Evolutionary conservation across 768 basidiomycete species (phyloP).

Genomic region (Porphyrellus cyaneotinctus): DNA sequence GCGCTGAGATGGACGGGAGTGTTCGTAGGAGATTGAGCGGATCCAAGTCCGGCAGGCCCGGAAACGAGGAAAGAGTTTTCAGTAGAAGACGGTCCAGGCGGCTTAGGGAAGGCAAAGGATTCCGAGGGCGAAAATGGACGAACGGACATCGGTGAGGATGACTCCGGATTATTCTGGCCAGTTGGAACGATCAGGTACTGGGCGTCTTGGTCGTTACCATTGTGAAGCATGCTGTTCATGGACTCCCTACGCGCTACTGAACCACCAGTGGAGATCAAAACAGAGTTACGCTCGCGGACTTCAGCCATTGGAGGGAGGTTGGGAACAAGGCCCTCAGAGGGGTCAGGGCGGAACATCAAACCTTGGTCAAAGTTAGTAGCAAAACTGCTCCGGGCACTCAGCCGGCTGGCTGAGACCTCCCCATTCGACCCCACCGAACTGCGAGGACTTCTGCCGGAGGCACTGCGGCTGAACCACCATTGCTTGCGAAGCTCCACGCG

Average conservation of each 20-base stretch:
- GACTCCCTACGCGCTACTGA: conserved; percentile 34
- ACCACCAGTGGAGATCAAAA: conserved; percentile 23
- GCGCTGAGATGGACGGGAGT: conserved; percentile 18
- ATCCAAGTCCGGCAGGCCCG: neutral
- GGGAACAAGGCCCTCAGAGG: conserved; percentile 26
- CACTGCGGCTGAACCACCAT: conserved; percentile 43
- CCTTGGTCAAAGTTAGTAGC: conserved; percentile 56
- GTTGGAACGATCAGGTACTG: conserved; percentile 39
- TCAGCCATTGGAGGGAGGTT: conserved; percentile 54
- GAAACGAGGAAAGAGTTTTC: neutral
- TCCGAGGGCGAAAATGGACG: conserved; percentile 66
- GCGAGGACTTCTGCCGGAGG: conserved; percentile 6
- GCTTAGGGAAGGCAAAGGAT: conserved; percentile 65
- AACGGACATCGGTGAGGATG: conserved; percentile 54
- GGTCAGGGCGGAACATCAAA: conserved; percentile 21
- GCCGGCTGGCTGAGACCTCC: conserved; percentile 20
- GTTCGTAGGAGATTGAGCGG: conserved; percentile 12
- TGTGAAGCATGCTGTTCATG: conserved; percentile 38
- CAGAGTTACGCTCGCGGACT: conserved; percentile 37
- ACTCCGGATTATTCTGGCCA: conserved; percentile 14
- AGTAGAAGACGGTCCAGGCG: conserved; percentile 33
- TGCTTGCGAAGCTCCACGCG: conserved; percentile 40
- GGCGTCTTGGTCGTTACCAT: conserved; percentile 31
- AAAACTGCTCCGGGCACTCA: conserved; percentile 55
- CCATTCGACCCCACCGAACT: conserved; percentile 12